These are phyloP conservation scores for Russula dissimulans DNA, from an alignment of 768 basidiomycete genomes.

Conservation along the genomic window DNA sequence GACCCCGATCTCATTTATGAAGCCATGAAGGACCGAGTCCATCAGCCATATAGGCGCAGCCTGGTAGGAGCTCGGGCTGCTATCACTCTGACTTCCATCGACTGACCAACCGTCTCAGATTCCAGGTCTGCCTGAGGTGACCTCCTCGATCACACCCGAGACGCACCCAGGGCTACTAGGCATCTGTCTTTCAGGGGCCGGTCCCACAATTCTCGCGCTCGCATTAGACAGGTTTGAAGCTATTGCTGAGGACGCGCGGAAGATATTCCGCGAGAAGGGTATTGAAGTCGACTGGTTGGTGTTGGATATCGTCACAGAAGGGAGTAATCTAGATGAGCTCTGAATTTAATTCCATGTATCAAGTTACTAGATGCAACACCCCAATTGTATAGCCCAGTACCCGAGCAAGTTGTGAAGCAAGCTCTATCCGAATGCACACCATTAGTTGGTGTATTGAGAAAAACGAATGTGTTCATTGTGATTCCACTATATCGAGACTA, in stretches of 20 bases:
- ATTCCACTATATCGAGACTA: not conserved
- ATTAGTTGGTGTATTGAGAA: not conserved
- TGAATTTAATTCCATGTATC: not conserved
- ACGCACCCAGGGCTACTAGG: constrained; percentile 94
- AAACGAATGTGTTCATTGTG: not conserved
- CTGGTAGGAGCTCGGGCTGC: constrained; percentile 44
- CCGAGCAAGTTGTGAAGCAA: no score
- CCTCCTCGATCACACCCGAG: constrained; percentile 74
- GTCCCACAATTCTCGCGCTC: constrained; percentile 93
- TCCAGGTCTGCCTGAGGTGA: constrained; percentile 90
- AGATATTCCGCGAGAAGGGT: constrained; percentile 59
- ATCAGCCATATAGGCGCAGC: constrained; percentile 89
- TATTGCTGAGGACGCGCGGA: constrained; percentile 74
- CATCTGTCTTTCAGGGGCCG: constrained; percentile 95
- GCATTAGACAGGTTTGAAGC: constrained; percentile 77
- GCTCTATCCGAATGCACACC: no score
- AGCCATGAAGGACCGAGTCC: constrained; percentile 97
- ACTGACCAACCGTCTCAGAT: constrained; percentile 44
- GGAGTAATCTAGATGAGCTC: constrained; percentile 26
- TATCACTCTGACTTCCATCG: not conserved
- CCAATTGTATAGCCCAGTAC: not conserved
- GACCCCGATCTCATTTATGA: constrained; percentile 97
- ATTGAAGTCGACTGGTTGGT: constrained; percentile 90
- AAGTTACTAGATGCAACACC: not conserved
- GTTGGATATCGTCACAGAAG: constrained; percentile 50